Evolutionary conservation across 225 moss, liverwort and hornwort species (phyloP).

Genomic region (Sphagnum tenellum): DNA sequence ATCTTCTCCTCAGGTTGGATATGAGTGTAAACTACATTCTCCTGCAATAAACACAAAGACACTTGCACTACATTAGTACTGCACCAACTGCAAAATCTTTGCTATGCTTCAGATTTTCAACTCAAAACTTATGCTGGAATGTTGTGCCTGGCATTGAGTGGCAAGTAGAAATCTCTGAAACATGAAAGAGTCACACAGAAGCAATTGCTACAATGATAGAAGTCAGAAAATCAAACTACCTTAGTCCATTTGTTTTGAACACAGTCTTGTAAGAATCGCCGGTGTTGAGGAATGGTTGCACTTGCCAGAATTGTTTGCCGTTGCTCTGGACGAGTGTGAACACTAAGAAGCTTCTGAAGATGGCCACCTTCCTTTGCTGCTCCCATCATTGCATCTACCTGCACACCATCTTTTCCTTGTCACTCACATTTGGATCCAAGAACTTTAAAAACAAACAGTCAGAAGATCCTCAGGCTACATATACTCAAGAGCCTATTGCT

Average conservation of each 20-base stretch:
- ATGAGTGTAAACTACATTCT: conserved; percentile 64
- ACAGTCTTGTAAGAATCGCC: conserved; percentile 74
- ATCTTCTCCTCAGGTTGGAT: conserved; percentile 72
- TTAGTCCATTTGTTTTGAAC: conserved; percentile 94
- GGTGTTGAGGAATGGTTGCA: conserved; percentile 93
- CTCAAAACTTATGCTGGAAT: too few relatives aligned
- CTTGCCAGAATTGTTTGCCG: conserved; percentile 95
- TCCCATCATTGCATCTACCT: conserved; percentile 94
- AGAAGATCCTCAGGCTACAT: too few relatives aligned
- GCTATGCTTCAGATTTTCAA: too few relatives aligned
- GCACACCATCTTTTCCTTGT: conserved; percentile 14
- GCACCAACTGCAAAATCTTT: too few relatives aligned
- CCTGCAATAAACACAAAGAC: conserved; percentile 29
- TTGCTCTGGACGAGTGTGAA: conserved; percentile 59
- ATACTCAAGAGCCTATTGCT: too few relatives aligned
- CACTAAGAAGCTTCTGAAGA: conserved; percentile 72
- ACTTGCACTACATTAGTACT: background rate
- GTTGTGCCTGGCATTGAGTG: too few relatives aligned
- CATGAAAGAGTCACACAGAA: too few relatives aligned
- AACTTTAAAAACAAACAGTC: too few relatives aligned
- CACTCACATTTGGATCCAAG: too few relatives aligned
- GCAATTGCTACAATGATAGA: too few relatives aligned
- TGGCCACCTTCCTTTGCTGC: conserved; percentile 87
- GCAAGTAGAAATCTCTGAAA: too few relatives aligned
- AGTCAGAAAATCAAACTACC: conserved; percentile 18